Percentiles rank a stretch among this genome's conserved stretches.
Conservation (phyloP, 2,329 filamentous ascomycete genomes). For the Alternaria gaisen region DNA sequence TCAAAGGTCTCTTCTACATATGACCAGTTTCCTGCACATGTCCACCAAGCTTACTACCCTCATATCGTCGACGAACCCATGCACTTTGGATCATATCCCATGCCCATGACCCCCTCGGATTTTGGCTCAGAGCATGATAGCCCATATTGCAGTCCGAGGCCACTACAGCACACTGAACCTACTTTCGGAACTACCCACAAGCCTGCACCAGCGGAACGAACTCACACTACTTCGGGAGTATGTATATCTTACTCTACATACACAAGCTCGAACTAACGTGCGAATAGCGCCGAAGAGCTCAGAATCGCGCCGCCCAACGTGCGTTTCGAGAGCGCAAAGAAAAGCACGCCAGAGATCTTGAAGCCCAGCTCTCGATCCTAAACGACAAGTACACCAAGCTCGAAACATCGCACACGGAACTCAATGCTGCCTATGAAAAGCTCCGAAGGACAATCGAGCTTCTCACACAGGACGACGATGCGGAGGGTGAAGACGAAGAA, state of each 20-base stretch:
- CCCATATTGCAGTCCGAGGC: conserved; percentile 50
- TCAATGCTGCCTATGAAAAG: conserved; percentile 52
- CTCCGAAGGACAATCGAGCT: conserved; percentile 52
- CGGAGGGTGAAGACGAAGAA: conserved; percentile 41
- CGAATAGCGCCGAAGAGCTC: conserved; percentile 64
- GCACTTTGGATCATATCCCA: conserved; percentile 45
- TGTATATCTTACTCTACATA: conserved; percentile 13
- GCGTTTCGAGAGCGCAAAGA: conserved; percentile 71
- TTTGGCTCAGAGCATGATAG: conserved; percentile 52
- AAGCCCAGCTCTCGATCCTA: conserved; percentile 63
- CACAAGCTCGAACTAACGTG: conserved; percentile 15
- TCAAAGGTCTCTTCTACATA: conserved; percentile 48
- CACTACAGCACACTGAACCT: conserved; percentile 37
- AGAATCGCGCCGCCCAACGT: conserved; percentile 68
- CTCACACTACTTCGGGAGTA: conserved; percentile 52
- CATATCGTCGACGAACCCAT: conserved; percentile 45
- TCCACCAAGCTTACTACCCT: conserved; percentile 46
- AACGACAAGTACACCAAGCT: conserved; percentile 66
- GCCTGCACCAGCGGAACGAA: conserved; percentile 38
- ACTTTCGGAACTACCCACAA: conserved; percentile 28
- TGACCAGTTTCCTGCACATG: conserved; percentile 44
- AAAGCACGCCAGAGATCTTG: conserved; percentile 71
- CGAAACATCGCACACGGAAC: conserved; percentile 61
- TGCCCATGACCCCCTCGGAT: conserved; percentile 52
- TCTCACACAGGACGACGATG: conserved; percentile 46